Conservation (phyloP, 345 rosid species). For the Gossypium stocksii region DNA sequence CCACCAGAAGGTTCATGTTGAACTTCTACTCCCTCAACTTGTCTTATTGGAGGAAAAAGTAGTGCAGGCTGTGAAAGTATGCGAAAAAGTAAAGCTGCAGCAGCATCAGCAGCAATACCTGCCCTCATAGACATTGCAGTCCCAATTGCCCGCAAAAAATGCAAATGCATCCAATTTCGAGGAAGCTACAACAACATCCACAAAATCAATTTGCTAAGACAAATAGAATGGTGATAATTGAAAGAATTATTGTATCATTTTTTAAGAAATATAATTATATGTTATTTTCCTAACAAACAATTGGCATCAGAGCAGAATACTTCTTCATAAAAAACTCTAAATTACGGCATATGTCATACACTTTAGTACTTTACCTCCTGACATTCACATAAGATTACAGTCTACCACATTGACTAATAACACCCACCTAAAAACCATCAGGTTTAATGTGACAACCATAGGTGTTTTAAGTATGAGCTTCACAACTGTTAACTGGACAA, state of each 20-base stretch:
- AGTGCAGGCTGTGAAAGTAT: conserved; percentile 90
- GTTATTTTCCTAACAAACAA: neutral
- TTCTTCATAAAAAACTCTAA: neutral
- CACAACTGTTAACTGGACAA: neutral
- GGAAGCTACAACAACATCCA: conserved; percentile 66
- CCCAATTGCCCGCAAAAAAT: conserved; percentile 97
- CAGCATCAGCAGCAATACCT: conserved; percentile 98
- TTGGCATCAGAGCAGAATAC: neutral
- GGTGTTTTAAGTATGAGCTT: neutral
- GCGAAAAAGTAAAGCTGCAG: conserved; percentile 96
- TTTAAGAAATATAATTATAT: conserved; percentile 1
- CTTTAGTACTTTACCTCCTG: neutral
- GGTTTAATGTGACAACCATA: neutral
- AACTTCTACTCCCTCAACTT: conserved; percentile 86
- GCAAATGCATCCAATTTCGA: conserved; percentile 98
- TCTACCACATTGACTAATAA: neutral
- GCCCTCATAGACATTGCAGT: conserved; percentile 98
- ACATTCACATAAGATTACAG: neutral
- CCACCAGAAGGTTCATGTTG: conserved; percentile 71
- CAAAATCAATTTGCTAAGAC: conserved; percentile 15
- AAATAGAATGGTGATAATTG: conserved; percentile 7
- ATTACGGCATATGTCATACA: neutral
- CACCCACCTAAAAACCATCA: neutral
- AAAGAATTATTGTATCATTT: neutral
- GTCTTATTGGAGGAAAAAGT: conserved; percentile 89